These are phyloP conservation scores for Suhomyces kilbournensis DNA, from an alignment of 805 yeast species.

Conservation along the genomic window DNA sequence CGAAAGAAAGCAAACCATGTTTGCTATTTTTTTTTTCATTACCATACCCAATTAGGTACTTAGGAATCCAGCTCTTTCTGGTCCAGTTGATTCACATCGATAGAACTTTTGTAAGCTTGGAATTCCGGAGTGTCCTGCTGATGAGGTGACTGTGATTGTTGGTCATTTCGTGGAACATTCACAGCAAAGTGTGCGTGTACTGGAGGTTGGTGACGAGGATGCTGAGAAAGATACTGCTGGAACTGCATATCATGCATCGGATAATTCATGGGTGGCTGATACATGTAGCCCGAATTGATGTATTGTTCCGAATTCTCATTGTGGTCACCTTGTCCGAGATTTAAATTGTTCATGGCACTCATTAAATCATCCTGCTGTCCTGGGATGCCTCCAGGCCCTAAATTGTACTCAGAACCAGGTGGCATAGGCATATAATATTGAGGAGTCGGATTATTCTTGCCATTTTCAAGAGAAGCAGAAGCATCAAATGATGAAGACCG, in stretches of 20 bases:
- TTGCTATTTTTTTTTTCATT: background rate
- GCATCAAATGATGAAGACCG: background rate
- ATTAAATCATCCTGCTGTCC: slow-evolving; percentile 10
- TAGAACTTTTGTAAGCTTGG: background rate
- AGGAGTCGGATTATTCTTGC: background rate
- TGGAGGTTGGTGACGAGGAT: slow-evolving; percentile 4
- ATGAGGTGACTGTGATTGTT: background rate
- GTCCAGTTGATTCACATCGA: background rate
- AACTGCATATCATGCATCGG: slow-evolving; percentile 14
- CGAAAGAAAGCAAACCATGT: background rate
- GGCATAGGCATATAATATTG: slow-evolving; percentile 5
- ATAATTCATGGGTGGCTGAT: slow-evolving; percentile 12
- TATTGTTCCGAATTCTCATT: slow-evolving; percentile 3
- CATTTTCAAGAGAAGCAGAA: background rate
- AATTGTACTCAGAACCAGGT: slow-evolving; percentile 4
- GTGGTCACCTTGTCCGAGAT: slow-evolving; percentile 8
- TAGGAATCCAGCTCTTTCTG: background rate
- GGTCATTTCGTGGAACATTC: background rate
- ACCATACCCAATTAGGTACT: background rate
- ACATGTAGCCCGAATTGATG: slow-evolving; percentile 11
- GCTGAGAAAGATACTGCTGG: slow-evolving; percentile 14
- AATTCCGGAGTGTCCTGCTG: background rate
- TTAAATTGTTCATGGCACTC: slow-evolving; percentile 13
- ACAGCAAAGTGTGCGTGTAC: slow-evolving; percentile 2
- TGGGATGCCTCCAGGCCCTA: background rate